Evolutionary conservation across 2,329 filamentous ascomycete species (phyloP).

Genomic region (Cladorrhinum sp.): DNA sequence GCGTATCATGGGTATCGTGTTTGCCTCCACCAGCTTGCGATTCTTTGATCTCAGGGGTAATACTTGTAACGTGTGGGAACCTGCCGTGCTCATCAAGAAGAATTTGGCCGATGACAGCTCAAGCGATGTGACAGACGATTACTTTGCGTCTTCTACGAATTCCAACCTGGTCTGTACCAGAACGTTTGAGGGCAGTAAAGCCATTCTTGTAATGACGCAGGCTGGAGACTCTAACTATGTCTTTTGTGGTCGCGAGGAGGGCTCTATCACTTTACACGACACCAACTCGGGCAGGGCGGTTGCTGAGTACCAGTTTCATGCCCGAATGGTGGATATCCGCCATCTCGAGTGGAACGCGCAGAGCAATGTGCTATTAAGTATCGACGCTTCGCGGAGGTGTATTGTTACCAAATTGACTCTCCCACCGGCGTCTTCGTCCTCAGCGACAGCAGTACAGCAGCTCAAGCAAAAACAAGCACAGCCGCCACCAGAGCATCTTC

Average conservation of each 20-base stretch:
- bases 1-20: slow-evolving; percentile 24
- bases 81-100: slow-evolving; percentile 21
- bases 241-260: slow-evolving; percentile 21
- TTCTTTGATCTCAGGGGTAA: slow-evolving; percentile 24
- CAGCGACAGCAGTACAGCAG: slow-evolving; percentile 11
- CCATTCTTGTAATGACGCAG: slow-evolving; percentile 17
- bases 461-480: slow-evolving; percentile 12
- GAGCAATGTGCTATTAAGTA: slow-evolving; percentile 18
- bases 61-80: slow-evolving; percentile 26
- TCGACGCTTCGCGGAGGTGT: slow-evolving; percentile 17
- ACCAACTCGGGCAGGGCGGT: slow-evolving; percentile 14
- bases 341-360: slow-evolving; percentile 21
- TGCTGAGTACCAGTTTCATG: slow-evolving; percentile 17
- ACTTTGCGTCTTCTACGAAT: slow-evolving; percentile 10
- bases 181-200: slow-evolving; percentile 18
- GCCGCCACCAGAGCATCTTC: slow-evolving; percentile 3
- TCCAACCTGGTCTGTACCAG: slow-evolving; percentile 19
- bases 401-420: slow-evolving; percentile 11
- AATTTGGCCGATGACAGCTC: slow-evolving; percentile 21
- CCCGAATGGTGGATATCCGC: slow-evolving; percentile 19
- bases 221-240: slow-evolving; percentile 18
- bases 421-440: not conserved
- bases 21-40: slow-evolving; percentile 21
- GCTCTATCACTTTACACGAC: slow-evolving; percentile 21
- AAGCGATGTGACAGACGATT: slow-evolving; percentile 19